phyloP scores from a whole-genome alignment of 768 basidiomycete species.

The Xerocomellus intermedius region DNA sequence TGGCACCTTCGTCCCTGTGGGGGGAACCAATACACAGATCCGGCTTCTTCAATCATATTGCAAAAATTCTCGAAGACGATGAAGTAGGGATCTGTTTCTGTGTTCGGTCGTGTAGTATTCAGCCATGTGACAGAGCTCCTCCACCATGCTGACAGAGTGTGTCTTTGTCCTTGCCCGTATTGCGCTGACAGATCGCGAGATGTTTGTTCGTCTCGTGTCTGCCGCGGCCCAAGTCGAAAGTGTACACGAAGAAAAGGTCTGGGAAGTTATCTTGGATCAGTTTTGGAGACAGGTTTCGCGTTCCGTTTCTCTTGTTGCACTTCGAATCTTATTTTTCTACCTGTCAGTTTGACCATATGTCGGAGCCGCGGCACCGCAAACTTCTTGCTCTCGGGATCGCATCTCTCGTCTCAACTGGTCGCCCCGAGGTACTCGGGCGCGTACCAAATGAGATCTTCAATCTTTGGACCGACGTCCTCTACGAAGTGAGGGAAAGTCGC shows the following conservation, averaged over 20 bases:
- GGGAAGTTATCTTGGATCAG: conserved; percentile 68
- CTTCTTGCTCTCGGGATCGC: conserved; percentile 81
- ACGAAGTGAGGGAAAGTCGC: conserved; percentile 76
- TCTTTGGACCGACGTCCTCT: conserved; percentile 86
- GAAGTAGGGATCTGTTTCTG: conserved; percentile 46
- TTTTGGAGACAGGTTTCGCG: conserved; percentile 78
- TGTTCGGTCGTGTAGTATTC: conserved; percentile 3
- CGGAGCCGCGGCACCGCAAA: conserved; percentile 81
- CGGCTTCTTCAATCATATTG: conserved; percentile 64
- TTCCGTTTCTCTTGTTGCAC: neutral
- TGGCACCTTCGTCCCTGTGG: conserved; percentile 64
- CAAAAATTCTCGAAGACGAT: conserved; percentile 61
- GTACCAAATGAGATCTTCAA: conserved; percentile 78
- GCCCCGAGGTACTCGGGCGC: conserved; percentile 67
- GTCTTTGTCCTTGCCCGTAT: conserved; percentile 76
- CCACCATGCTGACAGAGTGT: conserved; percentile 57
- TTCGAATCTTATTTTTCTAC: conserved; percentile 1
- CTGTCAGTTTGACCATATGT: conserved; percentile 84
- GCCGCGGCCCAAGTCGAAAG: conserved; percentile 52
- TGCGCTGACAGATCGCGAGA: conserved; percentile 57
- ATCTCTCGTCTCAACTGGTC: conserved; percentile 70
- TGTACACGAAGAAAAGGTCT: conserved; percentile 53
- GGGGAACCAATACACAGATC: conserved; percentile 70
- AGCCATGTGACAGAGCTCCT: conserved; percentile 26
- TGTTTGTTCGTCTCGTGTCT: conserved; percentile 71